Conservation (phyloP, 352 stramenopile genomes). For the Phytophthora sansomeana region DNA sequence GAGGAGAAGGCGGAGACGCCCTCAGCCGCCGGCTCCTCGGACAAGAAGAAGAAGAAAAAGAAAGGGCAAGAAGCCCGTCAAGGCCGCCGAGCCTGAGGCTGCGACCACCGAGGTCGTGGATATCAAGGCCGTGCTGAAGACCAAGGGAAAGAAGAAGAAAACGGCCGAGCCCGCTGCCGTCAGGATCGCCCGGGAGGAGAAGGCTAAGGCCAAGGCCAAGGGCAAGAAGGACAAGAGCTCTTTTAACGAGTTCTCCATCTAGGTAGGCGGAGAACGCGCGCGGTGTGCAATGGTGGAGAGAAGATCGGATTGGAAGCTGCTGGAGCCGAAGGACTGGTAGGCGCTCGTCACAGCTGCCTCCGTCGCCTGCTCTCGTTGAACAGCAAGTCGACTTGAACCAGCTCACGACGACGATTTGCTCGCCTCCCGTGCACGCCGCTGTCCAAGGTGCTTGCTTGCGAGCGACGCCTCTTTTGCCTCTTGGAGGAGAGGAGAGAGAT, state of each 20-base stretch:
- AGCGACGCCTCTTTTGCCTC: constrained; percentile 19
- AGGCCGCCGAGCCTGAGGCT: constrained; percentile 28
- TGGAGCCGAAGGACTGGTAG: constrained; percentile 17
- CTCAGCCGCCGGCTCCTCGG: constrained; percentile 20
- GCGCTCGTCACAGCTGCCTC: constrained; percentile 34
- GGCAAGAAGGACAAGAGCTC: constrained; percentile 82
- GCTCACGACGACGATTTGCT: no score
- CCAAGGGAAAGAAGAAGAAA: constrained; percentile 84
- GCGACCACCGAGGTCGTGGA: constrained; percentile 55
- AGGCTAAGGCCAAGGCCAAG: constrained; percentile 72
- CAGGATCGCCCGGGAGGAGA: constrained; percentile 76
- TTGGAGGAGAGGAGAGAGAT: constrained; percentile 11
- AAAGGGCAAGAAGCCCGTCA: constrained; percentile 62
- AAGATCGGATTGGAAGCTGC: no score
- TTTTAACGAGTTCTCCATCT: constrained; percentile 89
- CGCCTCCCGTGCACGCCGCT: constrained; percentile 15
- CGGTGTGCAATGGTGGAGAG: no score
- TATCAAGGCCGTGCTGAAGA: constrained; percentile 80
- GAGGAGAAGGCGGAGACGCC: constrained; percentile 53
- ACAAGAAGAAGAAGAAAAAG: constrained; percentile 72
- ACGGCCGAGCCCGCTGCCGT: constrained; percentile 60
- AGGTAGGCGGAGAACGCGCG: constrained; percentile 30
- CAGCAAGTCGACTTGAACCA: constrained; percentile 12
- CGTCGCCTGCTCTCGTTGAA: constrained; percentile 11
- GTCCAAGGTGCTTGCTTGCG: constrained; percentile 29